Evolutionary conservation across 169 alveolate species (phyloP).

Genomic region (Plasmodium billcollinsi): DNA sequence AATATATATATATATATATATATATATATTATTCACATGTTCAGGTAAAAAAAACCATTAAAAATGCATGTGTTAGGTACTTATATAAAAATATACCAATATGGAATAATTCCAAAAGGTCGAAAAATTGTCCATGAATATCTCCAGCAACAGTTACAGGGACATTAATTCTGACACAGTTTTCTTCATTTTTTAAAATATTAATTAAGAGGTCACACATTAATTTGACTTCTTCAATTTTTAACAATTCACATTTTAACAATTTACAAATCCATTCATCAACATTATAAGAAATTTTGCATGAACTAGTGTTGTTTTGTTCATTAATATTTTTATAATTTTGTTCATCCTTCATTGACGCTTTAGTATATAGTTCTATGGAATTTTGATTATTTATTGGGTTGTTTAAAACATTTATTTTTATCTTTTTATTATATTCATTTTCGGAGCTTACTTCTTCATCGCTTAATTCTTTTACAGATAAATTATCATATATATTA

Average conservation of each 20-base stretch:
- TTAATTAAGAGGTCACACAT: constrained; percentile 89
- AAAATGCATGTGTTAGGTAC: constrained; percentile 10
- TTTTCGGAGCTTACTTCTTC: constrained; percentile 60
- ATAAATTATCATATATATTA: constrained; percentile 41
- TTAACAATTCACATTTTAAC: constrained; percentile 46
- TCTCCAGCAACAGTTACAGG: constrained; percentile 98
- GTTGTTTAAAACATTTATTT: constrained; percentile 16
- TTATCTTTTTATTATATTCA: constrained; percentile 56
- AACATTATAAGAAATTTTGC: constrained; percentile 26
- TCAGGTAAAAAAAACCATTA: background rate
- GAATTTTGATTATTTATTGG: constrained; percentile 10
- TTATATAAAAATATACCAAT: constrained; percentile 88
- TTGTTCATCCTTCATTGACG: background rate
- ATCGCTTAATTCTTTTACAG: constrained; percentile 68
- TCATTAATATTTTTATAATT: background rate
- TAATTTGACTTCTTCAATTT: constrained; percentile 51
- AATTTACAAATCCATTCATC: constrained; percentile 73
- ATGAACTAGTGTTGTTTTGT: background rate
- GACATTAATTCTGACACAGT: constrained; percentile 90
- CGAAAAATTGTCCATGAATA: constrained; percentile 98
- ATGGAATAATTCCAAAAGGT: constrained; percentile 95
- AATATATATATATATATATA: background rate
- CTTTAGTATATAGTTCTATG: constrained; percentile 1
- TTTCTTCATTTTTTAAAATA: constrained; percentile 88
- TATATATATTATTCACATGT: too few relatives aligned